Conservation (phyloP, 352 stramenopile genomes). For the Phytophthora fragariaefolia region DNA sequence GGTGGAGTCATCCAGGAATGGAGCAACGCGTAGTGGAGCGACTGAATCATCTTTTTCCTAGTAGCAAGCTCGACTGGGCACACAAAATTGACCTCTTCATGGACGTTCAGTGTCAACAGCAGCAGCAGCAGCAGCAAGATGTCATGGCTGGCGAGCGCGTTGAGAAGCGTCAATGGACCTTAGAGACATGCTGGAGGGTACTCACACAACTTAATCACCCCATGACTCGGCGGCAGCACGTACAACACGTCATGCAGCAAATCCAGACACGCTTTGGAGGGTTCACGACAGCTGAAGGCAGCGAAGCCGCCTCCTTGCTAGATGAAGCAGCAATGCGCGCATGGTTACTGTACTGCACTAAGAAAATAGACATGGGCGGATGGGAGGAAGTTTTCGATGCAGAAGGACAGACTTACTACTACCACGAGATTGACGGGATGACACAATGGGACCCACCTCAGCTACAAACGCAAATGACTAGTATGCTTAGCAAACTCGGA, state of each 20-base stretch:
- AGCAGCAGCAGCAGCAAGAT: constrained; percentile 30
- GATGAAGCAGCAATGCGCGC: constrained; percentile 36
- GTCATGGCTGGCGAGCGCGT: background rate
- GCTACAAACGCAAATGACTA: constrained; percentile 54
- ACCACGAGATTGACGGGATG: constrained; percentile 56
- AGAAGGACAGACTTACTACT: constrained; percentile 60
- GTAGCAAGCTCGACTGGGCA: constrained; percentile 57
- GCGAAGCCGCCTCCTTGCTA: background rate
- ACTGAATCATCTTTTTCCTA: constrained; percentile 57
- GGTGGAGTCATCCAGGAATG: constrained; percentile 61
- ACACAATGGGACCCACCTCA: constrained; percentile 80
- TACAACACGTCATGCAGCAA: constrained; percentile 34
- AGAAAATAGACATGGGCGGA: constrained; percentile 54
- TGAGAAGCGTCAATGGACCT: constrained; percentile 29
- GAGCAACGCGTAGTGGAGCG: constrained; percentile 51
- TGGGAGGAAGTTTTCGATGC: constrained; percentile 66
- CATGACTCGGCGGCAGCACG: constrained; percentile 39
- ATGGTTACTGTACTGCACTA: constrained; percentile 53
- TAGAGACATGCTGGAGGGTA: constrained; percentile 31
- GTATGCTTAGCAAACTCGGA: constrained; percentile 57
- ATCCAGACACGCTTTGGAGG: constrained; percentile 38
- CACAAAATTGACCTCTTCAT: constrained; percentile 60
- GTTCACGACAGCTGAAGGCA: background rate
- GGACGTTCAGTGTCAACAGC: constrained; percentile 49
- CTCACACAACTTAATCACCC: constrained; percentile 46